Base-by-base conservation (phyloP, 2,329 filamentous ascomycete species). In the Trichoderma atrobrunneum region DNA sequence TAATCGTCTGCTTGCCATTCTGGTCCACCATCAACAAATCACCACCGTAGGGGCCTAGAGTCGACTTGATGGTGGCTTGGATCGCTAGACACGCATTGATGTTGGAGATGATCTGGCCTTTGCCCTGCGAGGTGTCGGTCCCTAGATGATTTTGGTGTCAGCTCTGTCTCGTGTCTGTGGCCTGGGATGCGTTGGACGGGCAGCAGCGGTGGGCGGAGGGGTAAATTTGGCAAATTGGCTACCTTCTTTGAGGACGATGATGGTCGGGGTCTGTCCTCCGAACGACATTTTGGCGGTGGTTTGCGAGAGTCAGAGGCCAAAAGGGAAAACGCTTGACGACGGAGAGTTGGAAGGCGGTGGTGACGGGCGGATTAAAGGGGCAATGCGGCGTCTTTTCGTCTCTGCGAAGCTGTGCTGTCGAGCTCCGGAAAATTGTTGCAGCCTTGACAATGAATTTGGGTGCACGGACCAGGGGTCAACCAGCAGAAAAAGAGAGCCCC, bases 231-330 rank as follows among this genome's bases (percentile, higher is more conserved):
- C n/a, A 78, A 81, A 54, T 24, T 87, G 91, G 82, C 81, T 76
- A 97, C 95, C 95, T 88, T 98, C 95, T 87, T 96, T 97, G 81
- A 98, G 90, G 87, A 98, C 95, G 84, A 98, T 94, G 83, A 98
- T 98, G 78, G 95, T 98, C 83, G 95, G 95, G 81, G 95, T 96
- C 85, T 98, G 95, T 82, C 95, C 95, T 86, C 94, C 94, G 87
- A 98, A 98, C 82, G 95, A 97, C 95, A 98, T 97, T 77, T 79
- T 87, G 80, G 75, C 68, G 57, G 60, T 70, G 26, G 16, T 43
- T 28, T 72, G 34, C 11, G 24, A n/a, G 30, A n/a, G 21, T 32
- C 30, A 56, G 26, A 18, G 56, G 57, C 66, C 61, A 36, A 39
- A 61, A 16, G 24, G 5, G 5, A 36, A 24, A 51, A 70, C 64